These are phyloP conservation scores for Leccinum obscurum DNA, from an alignment of 768 basidiomycete species.

Conservation along the genomic window DNA sequence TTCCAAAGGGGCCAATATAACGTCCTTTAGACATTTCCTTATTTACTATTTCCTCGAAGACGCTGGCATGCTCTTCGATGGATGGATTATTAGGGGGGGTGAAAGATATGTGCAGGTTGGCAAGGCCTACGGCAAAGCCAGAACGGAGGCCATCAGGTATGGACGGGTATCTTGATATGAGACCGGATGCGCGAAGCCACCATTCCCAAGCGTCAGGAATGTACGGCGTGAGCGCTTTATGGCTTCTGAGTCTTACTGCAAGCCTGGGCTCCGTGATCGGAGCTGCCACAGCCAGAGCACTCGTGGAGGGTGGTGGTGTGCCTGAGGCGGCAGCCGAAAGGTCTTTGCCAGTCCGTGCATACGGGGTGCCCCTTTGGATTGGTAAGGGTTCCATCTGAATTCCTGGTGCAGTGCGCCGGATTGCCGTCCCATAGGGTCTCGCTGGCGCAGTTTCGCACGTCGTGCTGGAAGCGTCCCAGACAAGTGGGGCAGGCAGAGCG, in stretches of 20 bases:
- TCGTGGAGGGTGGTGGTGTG: not conserved
- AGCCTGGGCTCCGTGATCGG: not conserved
- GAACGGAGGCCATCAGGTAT: not conserved
- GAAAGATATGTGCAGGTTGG: not conserved
- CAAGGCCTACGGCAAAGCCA: not conserved
- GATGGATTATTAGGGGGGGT: not conserved
- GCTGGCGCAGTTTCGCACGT: not conserved
- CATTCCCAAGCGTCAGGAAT: not conserved
- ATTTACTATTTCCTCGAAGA: not conserved
- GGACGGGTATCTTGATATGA: not conserved
- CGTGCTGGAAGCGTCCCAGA: not conserved
- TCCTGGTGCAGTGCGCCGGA: not conserved
- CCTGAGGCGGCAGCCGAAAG: not conserved
- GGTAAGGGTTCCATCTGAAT: not conserved
- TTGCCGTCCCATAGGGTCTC: not conserved
- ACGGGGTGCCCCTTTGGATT: not conserved
- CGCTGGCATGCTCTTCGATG: not conserved
- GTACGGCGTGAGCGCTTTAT: not conserved
- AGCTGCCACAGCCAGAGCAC: not conserved
- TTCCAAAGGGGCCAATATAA: not conserved
- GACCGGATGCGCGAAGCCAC: not conserved
- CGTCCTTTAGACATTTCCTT: not conserved
- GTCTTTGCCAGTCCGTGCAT: not conserved
- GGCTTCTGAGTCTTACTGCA: not conserved
- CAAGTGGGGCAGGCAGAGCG: not conserved